Percentiles rank a stretch among this genome's conserved stretches.
phyloP scores from a whole-genome alignment of 2,329 filamentous ascomycete species.

The Akanthomyces dipterigenus region DNA sequence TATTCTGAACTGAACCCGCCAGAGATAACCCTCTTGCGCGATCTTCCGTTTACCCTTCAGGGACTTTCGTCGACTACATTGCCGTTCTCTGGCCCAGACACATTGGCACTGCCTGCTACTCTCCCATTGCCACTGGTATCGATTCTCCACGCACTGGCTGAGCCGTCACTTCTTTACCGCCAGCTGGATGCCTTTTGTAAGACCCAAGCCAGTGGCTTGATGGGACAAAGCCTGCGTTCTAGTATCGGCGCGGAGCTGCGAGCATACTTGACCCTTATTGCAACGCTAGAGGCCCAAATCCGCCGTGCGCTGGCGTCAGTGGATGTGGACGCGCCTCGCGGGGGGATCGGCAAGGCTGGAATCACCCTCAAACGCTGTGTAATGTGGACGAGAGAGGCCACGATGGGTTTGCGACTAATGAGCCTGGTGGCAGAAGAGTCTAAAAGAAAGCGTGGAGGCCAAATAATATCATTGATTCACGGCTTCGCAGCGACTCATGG shows the following conservation, averaged over 20 bases:
- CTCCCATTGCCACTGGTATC: conserved; percentile 81
- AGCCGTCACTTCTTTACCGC: conserved; percentile 88
- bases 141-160: conserved; percentile 80
- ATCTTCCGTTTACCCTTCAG: conserved; percentile 88
- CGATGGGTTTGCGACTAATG: conserved; percentile 90
- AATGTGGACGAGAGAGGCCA: conserved; percentile 95
- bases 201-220: conserved; percentile 71
- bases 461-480: conserved; percentile 90
- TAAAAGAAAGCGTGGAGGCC: conserved; percentile 73
- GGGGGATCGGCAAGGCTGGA: conserved; percentile 73
- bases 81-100: conserved; percentile 62
- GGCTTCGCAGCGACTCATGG: conserved; percentile 89
- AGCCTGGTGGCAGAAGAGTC: conserved; percentile 91
- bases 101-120: conserved; percentile 68
- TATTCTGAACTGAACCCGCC: conserved; percentile 51
- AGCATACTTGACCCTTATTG: conserved; percentile 84
- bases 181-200: conserved; percentile 76
- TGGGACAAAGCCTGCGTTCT: conserved; percentile 85
- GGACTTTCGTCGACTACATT: conserved; percentile 83
- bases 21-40: conserved; percentile 63
- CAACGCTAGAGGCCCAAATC: conserved; percentile 88
- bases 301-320: conserved; percentile 69
- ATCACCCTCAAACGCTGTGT: conserved; percentile 94
- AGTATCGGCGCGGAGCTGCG: conserved; percentile 79
- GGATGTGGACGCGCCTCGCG: conserved; percentile 59